phyloP scores from a whole-genome alignment of 176 grass and related monocot species.

The Echinochloa phyllopogon region DNA sequence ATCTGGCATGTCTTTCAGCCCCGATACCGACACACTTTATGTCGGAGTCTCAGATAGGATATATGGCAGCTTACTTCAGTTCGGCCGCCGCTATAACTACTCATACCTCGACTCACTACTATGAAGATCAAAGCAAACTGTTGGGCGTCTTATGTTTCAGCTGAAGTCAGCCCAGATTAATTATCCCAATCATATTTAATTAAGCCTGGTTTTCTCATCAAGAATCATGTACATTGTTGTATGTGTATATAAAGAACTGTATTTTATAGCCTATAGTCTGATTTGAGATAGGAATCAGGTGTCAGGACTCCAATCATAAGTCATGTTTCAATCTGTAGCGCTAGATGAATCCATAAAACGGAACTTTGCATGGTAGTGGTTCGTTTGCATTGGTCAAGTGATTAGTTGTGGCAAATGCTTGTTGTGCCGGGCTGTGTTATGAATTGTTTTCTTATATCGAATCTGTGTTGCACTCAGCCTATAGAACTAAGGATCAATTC shows the following conservation, averaged over 20 bases:
- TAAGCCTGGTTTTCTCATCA: conserved; percentile 22
- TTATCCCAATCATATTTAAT: conserved; percentile 7
- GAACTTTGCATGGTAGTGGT: background rate
- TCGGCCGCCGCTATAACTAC: conserved; percentile 60
- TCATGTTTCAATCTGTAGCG: background rate
- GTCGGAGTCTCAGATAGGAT: conserved; percentile 79
- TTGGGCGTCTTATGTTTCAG: background rate
- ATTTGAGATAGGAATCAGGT: conserved; percentile 19
- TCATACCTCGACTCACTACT: conserved; percentile 65
- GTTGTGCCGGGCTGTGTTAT: background rate
- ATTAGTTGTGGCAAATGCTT: background rate
- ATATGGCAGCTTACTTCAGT: conserved; percentile 78
- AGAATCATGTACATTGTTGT: conserved; percentile 31
- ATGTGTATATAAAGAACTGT: conserved; percentile 51
- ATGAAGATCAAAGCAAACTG: conserved; percentile 42
- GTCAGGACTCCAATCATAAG: conserved; percentile 13
- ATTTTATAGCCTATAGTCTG: conserved; percentile 32
- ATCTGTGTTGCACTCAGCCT: too few species aligned
- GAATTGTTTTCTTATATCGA: background rate
- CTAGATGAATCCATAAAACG: background rate
- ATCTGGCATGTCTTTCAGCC: conserved; percentile 80
- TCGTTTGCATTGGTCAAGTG: background rate
- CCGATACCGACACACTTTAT: conserved; percentile 69
- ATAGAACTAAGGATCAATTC: too few species aligned
- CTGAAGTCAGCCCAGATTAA: background rate